Percentiles rank a stretch among this genome's conserved stretches.
These are phyloP conservation scores for Globisporangium okanoganense DNA, from an alignment of 352 stramenopile species.

Conservation along the genomic window DNA sequence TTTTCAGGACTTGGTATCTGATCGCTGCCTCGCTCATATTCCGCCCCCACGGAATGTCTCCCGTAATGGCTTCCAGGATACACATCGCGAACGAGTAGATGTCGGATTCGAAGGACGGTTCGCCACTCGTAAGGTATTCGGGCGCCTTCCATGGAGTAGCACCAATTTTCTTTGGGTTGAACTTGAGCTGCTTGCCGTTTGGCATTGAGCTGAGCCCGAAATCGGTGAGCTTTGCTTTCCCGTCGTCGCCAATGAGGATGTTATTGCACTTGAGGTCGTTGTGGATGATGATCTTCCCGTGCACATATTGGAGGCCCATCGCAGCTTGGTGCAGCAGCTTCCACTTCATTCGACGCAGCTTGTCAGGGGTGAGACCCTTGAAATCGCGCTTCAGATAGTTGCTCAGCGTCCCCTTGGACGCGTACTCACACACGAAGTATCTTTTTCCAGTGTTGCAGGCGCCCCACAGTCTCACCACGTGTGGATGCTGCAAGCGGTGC, in stretches of 20 bases:
- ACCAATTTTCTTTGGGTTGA: slow-evolving; percentile 23
- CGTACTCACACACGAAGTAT: slow-evolving; percentile 4
- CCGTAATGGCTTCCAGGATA: not conserved
- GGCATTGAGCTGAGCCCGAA: slow-evolving; percentile 34
- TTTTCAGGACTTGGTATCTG: not conserved
- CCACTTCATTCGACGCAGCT: slow-evolving; percentile 10
- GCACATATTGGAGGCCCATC: slow-evolving; percentile 48
- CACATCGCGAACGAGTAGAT: slow-evolving; percentile 6
- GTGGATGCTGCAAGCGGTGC: not conserved
- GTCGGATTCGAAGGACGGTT: slow-evolving; percentile 5
- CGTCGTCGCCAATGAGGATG: slow-evolving; percentile 57
- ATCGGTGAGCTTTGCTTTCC: slow-evolving; percentile 33
- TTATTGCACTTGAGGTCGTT: slow-evolving; percentile 89
- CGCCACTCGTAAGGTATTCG: slow-evolving; percentile 19
- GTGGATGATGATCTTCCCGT: slow-evolving; percentile 60
- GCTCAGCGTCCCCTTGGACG: not conserved
- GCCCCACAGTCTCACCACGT: slow-evolving; percentile 8
- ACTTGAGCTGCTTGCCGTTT: slow-evolving; percentile 15
- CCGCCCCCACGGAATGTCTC: not conserved
- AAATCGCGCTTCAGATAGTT: not conserved
- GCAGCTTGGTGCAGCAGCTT: slow-evolving; percentile 31
- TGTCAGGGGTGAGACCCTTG: not conserved
- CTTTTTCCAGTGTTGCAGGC: slow-evolving; percentile 4
- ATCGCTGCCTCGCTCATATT: not conserved
- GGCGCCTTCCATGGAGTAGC: slow-evolving; percentile 35